Evolutionary conservation across 208 protist genomes (phyloP).

Genomic region (Crithidia bombi): DNA sequence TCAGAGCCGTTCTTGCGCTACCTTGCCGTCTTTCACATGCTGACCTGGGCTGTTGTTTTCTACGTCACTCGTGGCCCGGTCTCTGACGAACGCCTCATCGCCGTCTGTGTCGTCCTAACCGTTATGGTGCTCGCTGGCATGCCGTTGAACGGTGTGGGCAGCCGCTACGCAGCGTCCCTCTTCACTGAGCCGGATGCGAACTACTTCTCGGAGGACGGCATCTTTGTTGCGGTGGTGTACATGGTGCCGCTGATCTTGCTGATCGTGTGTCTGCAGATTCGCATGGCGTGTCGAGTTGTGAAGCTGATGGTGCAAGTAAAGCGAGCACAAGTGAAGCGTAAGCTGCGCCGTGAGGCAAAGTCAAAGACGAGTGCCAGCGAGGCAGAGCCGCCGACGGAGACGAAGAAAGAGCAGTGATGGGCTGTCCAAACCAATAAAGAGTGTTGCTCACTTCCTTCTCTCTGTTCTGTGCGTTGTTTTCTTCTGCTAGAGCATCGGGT

Average conservation of each 20-base stretch:
- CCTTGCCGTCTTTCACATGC: slow-evolving; percentile 55
- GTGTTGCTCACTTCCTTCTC: not conserved
- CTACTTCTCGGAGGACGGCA: slow-evolving; percentile 77
- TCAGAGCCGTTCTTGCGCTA: slow-evolving; percentile 76
- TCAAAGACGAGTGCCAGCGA: not conserved
- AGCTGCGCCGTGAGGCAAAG: slow-evolving; percentile 19
- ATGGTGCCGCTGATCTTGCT: slow-evolving; percentile 60
- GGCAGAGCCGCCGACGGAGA: not conserved
- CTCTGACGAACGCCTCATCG: slow-evolving; percentile 52
- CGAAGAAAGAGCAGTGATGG: slow-evolving; percentile 25
- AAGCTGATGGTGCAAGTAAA: slow-evolving; percentile 40
- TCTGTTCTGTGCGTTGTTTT: not conserved
- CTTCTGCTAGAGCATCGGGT: not conserved
- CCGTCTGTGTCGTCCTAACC: slow-evolving; percentile 39
- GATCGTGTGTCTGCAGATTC: slow-evolving; percentile 45
- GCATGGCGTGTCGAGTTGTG: slow-evolving; percentile 31
- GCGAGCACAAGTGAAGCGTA: slow-evolving; percentile 17
- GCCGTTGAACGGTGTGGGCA: slow-evolving; percentile 43
- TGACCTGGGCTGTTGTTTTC: slow-evolving; percentile 37
- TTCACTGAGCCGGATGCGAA: slow-evolving; percentile 59
- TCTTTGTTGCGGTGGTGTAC: slow-evolving; percentile 69
- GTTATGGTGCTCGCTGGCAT: slow-evolving; percentile 38
- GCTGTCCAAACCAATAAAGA: too few relatives aligned
- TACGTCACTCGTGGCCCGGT: slow-evolving; percentile 30
- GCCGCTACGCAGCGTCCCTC: slow-evolving; percentile 31